Conservation (phyloP, 1,139 yeast species). For the Debaryomyces coudertii region DNA sequence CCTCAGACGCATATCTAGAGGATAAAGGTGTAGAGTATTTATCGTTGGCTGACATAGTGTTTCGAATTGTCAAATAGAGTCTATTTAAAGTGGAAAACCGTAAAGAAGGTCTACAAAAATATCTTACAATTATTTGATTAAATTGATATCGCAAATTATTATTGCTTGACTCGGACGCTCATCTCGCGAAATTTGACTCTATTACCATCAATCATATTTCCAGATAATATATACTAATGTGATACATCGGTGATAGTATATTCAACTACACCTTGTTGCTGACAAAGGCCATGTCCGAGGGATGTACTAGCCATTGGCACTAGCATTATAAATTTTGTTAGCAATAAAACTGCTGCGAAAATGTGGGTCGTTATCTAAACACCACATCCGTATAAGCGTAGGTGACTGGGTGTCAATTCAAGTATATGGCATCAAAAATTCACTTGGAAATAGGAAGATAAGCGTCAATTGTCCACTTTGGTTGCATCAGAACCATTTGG, state of each 20-base stretch:
- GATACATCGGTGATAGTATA: not conserved
- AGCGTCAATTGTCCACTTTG: too few species aligned
- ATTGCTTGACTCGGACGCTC: constrained; percentile 7
- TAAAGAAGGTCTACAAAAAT: not conserved
- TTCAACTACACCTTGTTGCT: not conserved
- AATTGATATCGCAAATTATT: constrained; percentile 1
- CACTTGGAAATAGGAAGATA: too few species aligned
- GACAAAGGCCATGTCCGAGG: too few species aligned
- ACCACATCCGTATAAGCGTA: too few species aligned
- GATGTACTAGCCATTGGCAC: too few species aligned
- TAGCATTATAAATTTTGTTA: too few species aligned
- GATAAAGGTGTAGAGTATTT: constrained; percentile 90
- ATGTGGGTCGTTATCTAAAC: too few species aligned
- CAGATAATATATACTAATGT: not conserved
- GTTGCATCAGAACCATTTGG: too few species aligned
- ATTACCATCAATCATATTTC: not conserved
- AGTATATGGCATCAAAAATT: too few species aligned
- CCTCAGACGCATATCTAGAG: constrained; percentile 96
- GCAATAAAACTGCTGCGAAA: not conserved
- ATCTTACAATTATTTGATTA: not conserved
- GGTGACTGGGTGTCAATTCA: too few species aligned
- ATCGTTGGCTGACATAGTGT: constrained; percentile 51
- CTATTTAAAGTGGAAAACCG: not conserved
- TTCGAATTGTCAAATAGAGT: not conserved
- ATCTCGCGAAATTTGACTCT: constrained; percentile 9